Evolutionary conservation across 192 early-diverging fungal species (phyloP).

Genomic region (Backusella parvicylindrica): DNA sequence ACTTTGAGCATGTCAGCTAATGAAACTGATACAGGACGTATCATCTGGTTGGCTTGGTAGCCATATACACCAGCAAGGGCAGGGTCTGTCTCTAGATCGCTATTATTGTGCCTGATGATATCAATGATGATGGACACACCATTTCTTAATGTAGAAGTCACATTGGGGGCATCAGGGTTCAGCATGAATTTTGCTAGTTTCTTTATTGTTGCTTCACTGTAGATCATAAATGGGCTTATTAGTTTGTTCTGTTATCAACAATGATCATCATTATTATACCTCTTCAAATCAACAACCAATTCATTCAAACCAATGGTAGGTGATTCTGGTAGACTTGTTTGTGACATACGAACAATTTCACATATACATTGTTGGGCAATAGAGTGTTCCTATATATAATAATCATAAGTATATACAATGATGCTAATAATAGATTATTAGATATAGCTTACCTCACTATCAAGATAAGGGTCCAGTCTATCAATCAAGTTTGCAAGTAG

Average conservation of each 20-base stretch:
- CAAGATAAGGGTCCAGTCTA: slow-evolving; percentile 73
- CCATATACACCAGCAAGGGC: slow-evolving; percentile 19
- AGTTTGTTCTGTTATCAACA: not conserved
- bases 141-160: slow-evolving; percentile 87
- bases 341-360: slow-evolving; percentile 39
- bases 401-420: not conserved
- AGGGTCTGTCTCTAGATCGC: slow-evolving; percentile 30
- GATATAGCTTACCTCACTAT: slow-evolving; percentile 70
- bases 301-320: slow-evolving; percentile 37
- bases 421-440: no score
- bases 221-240: not conserved
- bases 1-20: slow-evolving; percentile 90
- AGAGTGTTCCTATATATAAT: slow-evolving; percentile 28
- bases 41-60: slow-evolving; percentile 3
- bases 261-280: slow-evolving; percentile 18
- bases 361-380: slow-evolving; percentile 40
- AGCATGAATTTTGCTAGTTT: slow-evolving; percentile 90
- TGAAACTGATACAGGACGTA: slow-evolving; percentile 24
- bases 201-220: slow-evolving; percentile 71
- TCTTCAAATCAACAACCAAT: slow-evolving; percentile 32
- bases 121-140: slow-evolving; percentile 97
- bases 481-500: slow-evolving; percentile 77
- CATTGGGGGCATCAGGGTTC: slow-evolving; percentile 64
- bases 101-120: slow-evolving; percentile 93
- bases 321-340: slow-evolving; percentile 32